Percentiles rank a stretch among this genome's conserved stretches.
Evolutionary conservation across 2,329 filamentous ascomycete species (phyloP).

Genomic region (Monilinia fructigena): DNA sequence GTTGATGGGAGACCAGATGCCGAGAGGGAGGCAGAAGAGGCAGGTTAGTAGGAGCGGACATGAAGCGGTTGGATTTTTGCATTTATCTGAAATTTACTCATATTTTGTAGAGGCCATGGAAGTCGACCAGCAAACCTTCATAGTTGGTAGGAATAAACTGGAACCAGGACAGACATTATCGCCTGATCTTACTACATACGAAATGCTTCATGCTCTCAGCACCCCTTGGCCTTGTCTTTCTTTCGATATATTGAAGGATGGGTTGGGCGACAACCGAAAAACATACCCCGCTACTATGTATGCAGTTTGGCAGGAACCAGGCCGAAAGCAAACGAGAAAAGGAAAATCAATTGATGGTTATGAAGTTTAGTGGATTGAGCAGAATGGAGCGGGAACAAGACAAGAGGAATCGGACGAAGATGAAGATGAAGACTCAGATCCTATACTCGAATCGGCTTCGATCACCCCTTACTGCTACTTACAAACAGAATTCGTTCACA

Average conservation of each 20-base stretch:
- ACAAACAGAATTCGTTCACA: conserved; percentile 92
- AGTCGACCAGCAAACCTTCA: conserved; percentile 90
- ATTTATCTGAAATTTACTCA: conserved; percentile 28
- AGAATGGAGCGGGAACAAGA: conserved; percentile 72
- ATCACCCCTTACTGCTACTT: conserved; percentile 80
- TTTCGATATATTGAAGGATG: conserved; percentile 86
- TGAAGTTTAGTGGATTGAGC: conserved; percentile 91
- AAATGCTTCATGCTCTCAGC: conserved; percentile 93
- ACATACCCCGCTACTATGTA: conserved; percentile 96
- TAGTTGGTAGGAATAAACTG: conserved; percentile 89
- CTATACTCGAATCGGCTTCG: conserved; percentile 87
- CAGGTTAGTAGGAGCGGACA: conserved; percentile 48
- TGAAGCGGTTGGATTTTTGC: conserved; percentile 10
- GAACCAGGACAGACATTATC: conserved; percentile 87
- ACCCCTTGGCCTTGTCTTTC: conserved; percentile 97
- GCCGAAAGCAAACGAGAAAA: conserved; percentile 71
- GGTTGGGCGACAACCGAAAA: conserved; percentile 82
- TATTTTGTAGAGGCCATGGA: conserved; percentile 71
- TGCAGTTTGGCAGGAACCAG: conserved; percentile 92
- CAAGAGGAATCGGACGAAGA: conserved; percentile 67
- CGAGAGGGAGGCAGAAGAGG: conserved; percentile 87
- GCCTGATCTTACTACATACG: conserved; percentile 91
- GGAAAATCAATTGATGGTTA: conserved; percentile 92
- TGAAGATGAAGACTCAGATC: conserved; percentile 74
- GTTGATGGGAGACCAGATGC: conserved; percentile 90